These are phyloP conservation scores for Metschnikowia bowlesiae DNA, from an alignment of 805 yeast genomes.

Conservation along the genomic window DNA sequence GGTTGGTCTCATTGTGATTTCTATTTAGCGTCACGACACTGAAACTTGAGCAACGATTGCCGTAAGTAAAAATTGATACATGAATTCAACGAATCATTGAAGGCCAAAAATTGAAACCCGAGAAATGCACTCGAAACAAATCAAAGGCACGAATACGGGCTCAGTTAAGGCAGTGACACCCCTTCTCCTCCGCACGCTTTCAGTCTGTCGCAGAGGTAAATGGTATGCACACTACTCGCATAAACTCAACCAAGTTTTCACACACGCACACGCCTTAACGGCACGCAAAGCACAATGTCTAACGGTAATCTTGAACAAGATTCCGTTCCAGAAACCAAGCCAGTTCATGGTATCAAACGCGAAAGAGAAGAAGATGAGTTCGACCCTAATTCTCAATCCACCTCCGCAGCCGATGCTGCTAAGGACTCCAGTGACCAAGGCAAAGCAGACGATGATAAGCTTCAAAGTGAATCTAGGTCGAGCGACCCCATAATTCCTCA, in stretches of 20 bases:
- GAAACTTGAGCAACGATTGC: no score
- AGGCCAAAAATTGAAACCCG: no score
- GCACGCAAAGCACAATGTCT: conserved; percentile 7
- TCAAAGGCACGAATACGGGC: no score
- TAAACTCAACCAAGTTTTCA: conserved; percentile 8
- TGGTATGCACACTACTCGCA: conserved; percentile 6
- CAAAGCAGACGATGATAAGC: conserved; percentile 4
- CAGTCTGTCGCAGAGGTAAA: background rate
- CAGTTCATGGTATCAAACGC: conserved; percentile 9
- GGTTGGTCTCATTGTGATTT: no score
- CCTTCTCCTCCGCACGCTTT: background rate
- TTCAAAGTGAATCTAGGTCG: background rate
- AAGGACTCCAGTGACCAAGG: conserved; percentile 18
- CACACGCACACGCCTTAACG: conserved; percentile 1
- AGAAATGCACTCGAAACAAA: no score
- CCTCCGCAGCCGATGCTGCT: conserved; percentile 1
- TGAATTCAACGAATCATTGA: no score
- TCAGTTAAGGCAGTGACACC: no score
- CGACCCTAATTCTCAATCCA: background rate
- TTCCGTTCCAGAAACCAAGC: background rate
- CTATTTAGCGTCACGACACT: no score
- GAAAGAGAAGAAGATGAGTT: conserved; percentile 7
- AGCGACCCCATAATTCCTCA: background rate
- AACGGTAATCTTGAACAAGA: conserved; percentile 1
- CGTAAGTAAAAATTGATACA: no score